These are phyloP conservation scores for Blastobotrys malaysiensis DNA, from an alignment of 1,139 yeast species.

Conservation along the genomic window DNA sequence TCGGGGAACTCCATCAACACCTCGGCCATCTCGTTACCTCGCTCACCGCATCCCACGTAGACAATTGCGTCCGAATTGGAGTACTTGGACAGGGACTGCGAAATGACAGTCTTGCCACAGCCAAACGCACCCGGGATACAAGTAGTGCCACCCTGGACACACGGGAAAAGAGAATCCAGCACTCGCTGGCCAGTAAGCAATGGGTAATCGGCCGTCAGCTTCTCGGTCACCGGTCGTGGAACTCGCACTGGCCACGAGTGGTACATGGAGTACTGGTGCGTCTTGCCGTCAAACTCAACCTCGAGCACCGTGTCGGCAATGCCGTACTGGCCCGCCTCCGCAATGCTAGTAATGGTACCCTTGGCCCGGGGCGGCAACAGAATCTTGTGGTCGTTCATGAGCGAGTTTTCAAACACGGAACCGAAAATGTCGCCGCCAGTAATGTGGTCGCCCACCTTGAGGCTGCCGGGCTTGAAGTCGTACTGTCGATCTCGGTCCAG, in stretches of 20 bases:
- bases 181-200: slow-evolving; percentile 98
- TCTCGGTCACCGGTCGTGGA: slow-evolving; percentile 96
- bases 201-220: slow-evolving; percentile 88
- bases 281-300: slow-evolving; percentile 90
- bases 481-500: slow-evolving; percentile 74
- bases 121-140: slow-evolving; percentile 99
- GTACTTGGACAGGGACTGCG: slow-evolving; percentile 93
- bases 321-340: slow-evolving; percentile 83
- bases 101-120: slow-evolving; percentile 98
- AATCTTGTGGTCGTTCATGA: slow-evolving; percentile 87
- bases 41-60: slow-evolving; percentile 51
- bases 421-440: slow-evolving; percentile 98
- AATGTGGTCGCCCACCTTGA: slow-evolving; percentile 93
- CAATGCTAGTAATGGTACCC: slow-evolving; percentile 90
- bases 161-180: slow-evolving; percentile 93
- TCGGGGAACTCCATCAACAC: slow-evolving; percentile 99
- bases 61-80: slow-evolving; percentile 52
- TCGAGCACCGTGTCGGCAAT: slow-evolving; percentile 87
- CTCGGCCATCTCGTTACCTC: slow-evolving; percentile 99
- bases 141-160: slow-evolving; percentile 99
- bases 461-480: slow-evolving; percentile 73
- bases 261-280: slow-evolving; percentile 80
- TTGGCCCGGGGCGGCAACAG: slow-evolving; percentile 96
- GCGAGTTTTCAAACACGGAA: slow-evolving; percentile 86
- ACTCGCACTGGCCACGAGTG: slow-evolving; percentile 99